Percentiles rank a stretch among this genome's conserved stretches.
phyloP scores from a whole-genome alignment of 176 grass and related monocot genomes.

The Ensete glaucum region DNA sequence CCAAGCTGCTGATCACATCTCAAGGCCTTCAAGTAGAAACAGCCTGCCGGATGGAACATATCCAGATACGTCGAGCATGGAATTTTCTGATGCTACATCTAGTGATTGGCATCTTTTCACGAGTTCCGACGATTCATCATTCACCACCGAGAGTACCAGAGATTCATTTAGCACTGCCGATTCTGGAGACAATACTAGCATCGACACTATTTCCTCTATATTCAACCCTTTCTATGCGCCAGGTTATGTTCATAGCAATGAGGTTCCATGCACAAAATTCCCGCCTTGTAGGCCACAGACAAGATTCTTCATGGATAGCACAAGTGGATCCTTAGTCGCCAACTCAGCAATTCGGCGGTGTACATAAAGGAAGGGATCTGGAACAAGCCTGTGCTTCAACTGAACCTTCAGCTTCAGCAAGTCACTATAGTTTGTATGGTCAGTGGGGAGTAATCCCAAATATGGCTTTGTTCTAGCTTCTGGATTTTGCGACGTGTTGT shows the following conservation, averaged over 20 bases:
- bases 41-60: conserved; percentile 37
- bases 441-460: background rate
- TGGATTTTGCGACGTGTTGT: background rate
- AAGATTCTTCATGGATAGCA: conserved; percentile 62
- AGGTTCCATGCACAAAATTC: conserved; percentile 49
- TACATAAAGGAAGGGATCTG: conserved; percentile 65
- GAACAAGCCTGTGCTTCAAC: background rate
- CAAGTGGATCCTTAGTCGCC: conserved; percentile 40
- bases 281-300: conserved; percentile 52
- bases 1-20: conserved; percentile 25
- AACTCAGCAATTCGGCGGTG: conserved; percentile 40
- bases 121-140: conserved; percentile 94
- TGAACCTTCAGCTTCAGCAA: background rate
- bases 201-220: conserved; percentile 72
- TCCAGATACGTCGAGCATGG: conserved; percentile 41
- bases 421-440: background rate
- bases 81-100: conserved; percentile 83
- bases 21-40: conserved; percentile 20
- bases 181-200: conserved; percentile 52
- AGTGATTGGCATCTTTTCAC: conserved; percentile 97
- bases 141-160: conserved; percentile 96
- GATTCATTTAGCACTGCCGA: conserved; percentile 89
- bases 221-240: conserved; percentile 56
- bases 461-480: background rate
- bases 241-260: conserved; percentile 39